phyloP scores from a whole-genome alignment of 2,329 filamentous ascomycete species.

The Raffaelea arxii region DNA sequence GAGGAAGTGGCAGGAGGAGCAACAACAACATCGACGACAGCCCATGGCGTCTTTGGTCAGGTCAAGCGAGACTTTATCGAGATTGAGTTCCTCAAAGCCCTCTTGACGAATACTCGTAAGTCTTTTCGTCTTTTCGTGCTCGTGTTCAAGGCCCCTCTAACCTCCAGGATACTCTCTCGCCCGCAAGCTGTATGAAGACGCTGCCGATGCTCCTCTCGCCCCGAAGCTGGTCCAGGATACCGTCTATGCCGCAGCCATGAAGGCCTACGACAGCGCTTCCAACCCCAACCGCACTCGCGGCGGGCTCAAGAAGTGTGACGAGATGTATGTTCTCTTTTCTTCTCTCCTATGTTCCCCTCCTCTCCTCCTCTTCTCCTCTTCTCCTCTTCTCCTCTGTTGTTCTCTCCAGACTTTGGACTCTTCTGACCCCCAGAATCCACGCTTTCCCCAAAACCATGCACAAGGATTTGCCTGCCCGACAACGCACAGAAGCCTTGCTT shows the following conservation, averaged over 20 bases:
- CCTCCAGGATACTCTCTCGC: conserved; percentile 51
- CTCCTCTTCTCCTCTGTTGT: conserved; percentile 9
- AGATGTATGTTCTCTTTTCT: conserved; percentile 46
- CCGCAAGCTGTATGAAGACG: conserved; percentile 49
- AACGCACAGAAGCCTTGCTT: conserved; percentile 53
- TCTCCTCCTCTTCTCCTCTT: background rate
- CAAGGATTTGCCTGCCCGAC: conserved; percentile 38
- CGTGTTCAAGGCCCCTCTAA: background rate
- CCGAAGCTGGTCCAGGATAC: conserved; percentile 45
- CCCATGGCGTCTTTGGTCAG: conserved; percentile 46
- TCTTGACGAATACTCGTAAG: conserved; percentile 53
- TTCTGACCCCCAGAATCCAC: conserved; percentile 39
- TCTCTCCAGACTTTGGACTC: too few relatives aligned
- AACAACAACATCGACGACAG: conserved; percentile 7
- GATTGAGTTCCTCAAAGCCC: conserved; percentile 57
- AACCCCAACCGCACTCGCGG: conserved; percentile 71
- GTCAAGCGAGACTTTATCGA: conserved; percentile 55
- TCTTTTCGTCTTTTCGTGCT: conserved; percentile 5
- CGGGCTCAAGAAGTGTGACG: conserved; percentile 66
- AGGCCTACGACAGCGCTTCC: conserved; percentile 70
- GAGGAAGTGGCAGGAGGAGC: conserved; percentile 26
- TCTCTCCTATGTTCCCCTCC: background rate
- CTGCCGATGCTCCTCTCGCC: conserved; percentile 37
- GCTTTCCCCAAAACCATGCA: conserved; percentile 52
- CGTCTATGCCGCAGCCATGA: conserved; percentile 53